Evolutionary conservation across 2,329 filamentous ascomycete species (phyloP).

Genomic region (Curvularia lunata): DNA sequence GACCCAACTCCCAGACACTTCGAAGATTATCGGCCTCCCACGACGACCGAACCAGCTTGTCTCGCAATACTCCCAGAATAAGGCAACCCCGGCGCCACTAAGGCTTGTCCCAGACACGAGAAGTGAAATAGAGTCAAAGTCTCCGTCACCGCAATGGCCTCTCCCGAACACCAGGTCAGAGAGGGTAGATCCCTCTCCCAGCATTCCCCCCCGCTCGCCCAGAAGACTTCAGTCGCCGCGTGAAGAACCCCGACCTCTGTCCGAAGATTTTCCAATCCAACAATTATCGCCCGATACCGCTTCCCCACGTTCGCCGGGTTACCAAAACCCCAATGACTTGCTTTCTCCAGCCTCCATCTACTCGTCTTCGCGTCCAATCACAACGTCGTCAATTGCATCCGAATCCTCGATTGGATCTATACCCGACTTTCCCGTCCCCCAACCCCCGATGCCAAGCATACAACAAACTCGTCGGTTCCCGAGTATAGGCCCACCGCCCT

Average conservation of each 20-base stretch:
- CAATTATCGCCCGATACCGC: slow-evolving; percentile 34
- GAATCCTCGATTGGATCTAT: slow-evolving; percentile 51
- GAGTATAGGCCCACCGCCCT: slow-evolving; percentile 57
- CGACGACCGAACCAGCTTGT: slow-evolving; percentile 45
- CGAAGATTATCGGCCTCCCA: slow-evolving; percentile 46
- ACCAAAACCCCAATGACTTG: slow-evolving; percentile 38
- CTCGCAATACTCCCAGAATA: slow-evolving; percentile 32
- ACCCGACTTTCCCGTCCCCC: slow-evolving; percentile 51
- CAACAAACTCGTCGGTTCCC: slow-evolving; percentile 49
- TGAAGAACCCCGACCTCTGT: slow-evolving; percentile 50
- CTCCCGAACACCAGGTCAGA: slow-evolving; percentile 47
- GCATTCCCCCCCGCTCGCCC: slow-evolving; percentile 30
- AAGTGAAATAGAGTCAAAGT: slow-evolving; percentile 23
- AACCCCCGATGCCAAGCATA: slow-evolving; percentile 41
- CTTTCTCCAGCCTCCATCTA: slow-evolving; percentile 41
- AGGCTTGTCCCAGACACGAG: slow-evolving; percentile 25
- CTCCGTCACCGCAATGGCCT: slow-evolving; percentile 56
- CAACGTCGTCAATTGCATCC: slow-evolving; percentile 48
- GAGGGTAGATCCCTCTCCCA: slow-evolving; percentile 33
- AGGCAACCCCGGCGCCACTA: slow-evolving; percentile 21
- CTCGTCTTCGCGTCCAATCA: slow-evolving; percentile 46
- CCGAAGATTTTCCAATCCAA: slow-evolving; percentile 45
- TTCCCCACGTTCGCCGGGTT: slow-evolving; percentile 28
- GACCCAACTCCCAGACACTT: slow-evolving; percentile 40
- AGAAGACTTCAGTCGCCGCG: slow-evolving; percentile 50